Evolutionary conservation across 257 asterid species (phyloP).

Genomic region (Solanum clarkiae): DNA sequence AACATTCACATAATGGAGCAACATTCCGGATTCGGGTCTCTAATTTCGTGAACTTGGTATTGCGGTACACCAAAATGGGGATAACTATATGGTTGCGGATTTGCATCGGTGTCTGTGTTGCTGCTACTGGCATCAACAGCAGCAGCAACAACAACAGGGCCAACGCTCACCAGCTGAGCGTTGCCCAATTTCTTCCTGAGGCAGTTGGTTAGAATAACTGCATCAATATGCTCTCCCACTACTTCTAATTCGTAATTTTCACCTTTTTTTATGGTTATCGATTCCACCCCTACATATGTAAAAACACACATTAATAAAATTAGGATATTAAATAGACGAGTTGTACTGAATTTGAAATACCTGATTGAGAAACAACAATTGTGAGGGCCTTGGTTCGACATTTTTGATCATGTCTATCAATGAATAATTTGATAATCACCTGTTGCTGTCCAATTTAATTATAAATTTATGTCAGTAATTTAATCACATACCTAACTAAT

Average conservation of each 20-base stretch:
- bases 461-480: not conserved
- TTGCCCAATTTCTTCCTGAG: not conserved
- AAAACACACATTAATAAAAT: not conserved
- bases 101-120: not conserved
- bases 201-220: not conserved
- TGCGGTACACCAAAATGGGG: not conserved
- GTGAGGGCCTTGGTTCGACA: not conserved
- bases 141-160: not conserved
- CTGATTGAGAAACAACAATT: not conserved
- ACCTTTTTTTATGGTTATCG: not conserved
- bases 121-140: fast-evolving
- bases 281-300: not conserved
- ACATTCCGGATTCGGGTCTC: not conserved
- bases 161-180: not conserved
- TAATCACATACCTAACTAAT: too few relatives aligned
- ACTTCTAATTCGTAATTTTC: not conserved
- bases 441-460: not conserved
- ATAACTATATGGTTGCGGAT: not conserved
- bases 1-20: not conserved
- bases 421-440: not conserved
- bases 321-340: not conserved
- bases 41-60: not conserved
- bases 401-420: not conserved
- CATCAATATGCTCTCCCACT: not conserved
- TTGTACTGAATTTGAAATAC: not conserved